Percentiles rank a stretch among this genome's conserved stretches.
Conservation (phyloP, 2,329 filamentous ascomycete genomes). For the Talaromyces amestolkiae region DNA sequence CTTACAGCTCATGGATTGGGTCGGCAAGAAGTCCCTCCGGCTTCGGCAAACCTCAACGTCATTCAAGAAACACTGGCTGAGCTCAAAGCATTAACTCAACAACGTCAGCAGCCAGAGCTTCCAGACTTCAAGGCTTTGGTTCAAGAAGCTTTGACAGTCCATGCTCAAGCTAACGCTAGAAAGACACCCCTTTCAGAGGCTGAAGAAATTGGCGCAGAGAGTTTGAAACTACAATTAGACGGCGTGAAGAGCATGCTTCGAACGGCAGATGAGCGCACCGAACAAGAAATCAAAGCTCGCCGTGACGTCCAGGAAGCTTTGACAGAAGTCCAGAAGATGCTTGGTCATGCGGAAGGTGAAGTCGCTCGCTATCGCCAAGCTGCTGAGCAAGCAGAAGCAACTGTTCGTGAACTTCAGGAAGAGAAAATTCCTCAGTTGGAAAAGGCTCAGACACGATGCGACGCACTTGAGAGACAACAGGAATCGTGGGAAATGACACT, state of each 20-base stretch:
- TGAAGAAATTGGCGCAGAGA: slow-evolving; percentile 51
- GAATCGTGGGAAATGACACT: slow-evolving; percentile 53
- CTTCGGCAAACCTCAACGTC: slow-evolving; percentile 36
- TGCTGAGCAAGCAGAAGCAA: slow-evolving; percentile 63
- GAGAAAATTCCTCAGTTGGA: slow-evolving; percentile 68
- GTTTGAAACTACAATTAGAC: slow-evolving; percentile 56
- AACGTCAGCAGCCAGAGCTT: slow-evolving; percentile 31
- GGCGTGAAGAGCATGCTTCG: slow-evolving; percentile 69
- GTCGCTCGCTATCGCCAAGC: slow-evolving; percentile 47
- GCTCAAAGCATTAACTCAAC: slow-evolving; percentile 26
- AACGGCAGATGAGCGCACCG: slow-evolving; percentile 61
- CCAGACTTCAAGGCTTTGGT: slow-evolving; percentile 62
- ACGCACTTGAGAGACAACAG: slow-evolving; percentile 68
- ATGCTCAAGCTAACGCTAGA: slow-evolving; percentile 52
- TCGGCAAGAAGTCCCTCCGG: slow-evolving; percentile 24
- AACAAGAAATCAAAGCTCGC: slow-evolving; percentile 62
- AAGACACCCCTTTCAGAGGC: slow-evolving; percentile 38
- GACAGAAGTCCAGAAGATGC: slow-evolving; percentile 67
- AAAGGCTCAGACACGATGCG: slow-evolving; percentile 62
- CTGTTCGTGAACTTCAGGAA: slow-evolving; percentile 63
- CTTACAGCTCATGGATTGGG: slow-evolving; percentile 50
- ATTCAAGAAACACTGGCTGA: slow-evolving; percentile 41
- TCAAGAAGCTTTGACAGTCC: slow-evolving; percentile 56
- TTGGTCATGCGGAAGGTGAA: slow-evolving; percentile 64
- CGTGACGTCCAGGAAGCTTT: slow-evolving; percentile 70